A percentile compares a stretch with the other conserved stretches of the same genome.
These are phyloP conservation scores for Singerocomus rubriflavus DNA, from an alignment of 1,284 basidiomycete genomes.

Conservation along the genomic window DNA sequence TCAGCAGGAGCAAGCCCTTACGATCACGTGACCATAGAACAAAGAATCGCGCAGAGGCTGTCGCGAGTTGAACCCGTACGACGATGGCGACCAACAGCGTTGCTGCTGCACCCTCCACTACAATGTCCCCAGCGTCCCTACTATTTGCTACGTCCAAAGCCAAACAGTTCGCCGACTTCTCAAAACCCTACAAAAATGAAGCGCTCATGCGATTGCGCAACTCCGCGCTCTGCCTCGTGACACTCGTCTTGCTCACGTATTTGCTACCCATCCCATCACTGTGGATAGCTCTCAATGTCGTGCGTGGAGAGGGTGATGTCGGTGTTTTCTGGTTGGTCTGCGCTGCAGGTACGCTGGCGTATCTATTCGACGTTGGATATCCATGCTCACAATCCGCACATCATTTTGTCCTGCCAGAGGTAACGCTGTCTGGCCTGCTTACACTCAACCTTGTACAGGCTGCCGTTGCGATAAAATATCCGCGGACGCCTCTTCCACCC, in stretches of 20 bases:
- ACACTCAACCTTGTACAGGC: conserved; percentile 51
- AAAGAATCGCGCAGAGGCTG: conserved; percentile 1
- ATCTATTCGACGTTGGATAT: background rate
- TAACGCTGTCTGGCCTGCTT: conserved; percentile 40
- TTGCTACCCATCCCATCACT: conserved; percentile 52
- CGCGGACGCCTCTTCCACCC: conserved; percentile 42
- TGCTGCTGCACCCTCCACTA: background rate
- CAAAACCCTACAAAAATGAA: conserved; percentile 56
- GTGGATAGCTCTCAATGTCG: conserved; percentile 36
- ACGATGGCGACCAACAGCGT: conserved; percentile 18
- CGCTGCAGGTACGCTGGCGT: conserved; percentile 19
- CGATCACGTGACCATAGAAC: conserved; percentile 2
- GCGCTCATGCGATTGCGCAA: conserved; percentile 52
- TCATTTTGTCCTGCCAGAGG: conserved; percentile 36
- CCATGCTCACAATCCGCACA: background rate
- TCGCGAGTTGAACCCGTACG: background rate
- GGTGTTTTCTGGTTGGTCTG: conserved; percentile 20
- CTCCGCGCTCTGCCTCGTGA: conserved; percentile 44
- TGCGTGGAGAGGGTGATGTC: conserved; percentile 22
- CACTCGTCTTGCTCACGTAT: conserved; percentile 47
- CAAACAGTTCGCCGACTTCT: conserved; percentile 30
- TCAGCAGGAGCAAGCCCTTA: too few relatives aligned
- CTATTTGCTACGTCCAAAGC: conserved; percentile 25
- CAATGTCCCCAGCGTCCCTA: conserved; percentile 21
- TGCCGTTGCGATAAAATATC: conserved; percentile 51